Evolutionary conservation across 2,329 filamentous ascomycete genomes (phyloP), one percentile per base, ranked within the genome.

Genomic region (Ceratocystis alfenasii): DNA sequence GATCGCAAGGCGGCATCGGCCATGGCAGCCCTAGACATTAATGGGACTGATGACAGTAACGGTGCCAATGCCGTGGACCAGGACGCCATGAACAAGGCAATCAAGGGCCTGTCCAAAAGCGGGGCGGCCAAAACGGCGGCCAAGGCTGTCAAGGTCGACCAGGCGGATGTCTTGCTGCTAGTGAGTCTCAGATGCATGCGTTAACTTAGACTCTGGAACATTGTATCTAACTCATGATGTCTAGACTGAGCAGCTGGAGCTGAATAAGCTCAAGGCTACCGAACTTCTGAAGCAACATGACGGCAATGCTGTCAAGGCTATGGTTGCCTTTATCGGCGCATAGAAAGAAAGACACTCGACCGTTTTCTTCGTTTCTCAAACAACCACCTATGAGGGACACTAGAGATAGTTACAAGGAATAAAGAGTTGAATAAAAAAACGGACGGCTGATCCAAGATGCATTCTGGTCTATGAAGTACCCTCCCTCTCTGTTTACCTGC

Each of bases 1-100:
- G 87, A 90, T 76, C 85, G 87, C 75, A 90, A 90, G 75, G 87
- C 87, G 59, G 87, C 87, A 50, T 86, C 85, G 5, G 88, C 88
- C 36, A 83, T 91, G 68, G 87, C 86, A 61, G 83, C 81, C 68
- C 84, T 92, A 70, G 87, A 90, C 73, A 74, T 77, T 55, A 74
- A 75, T 46, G 78, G 77, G 67, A 77, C 78, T 65, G 76, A 78
- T 66, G 79, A 81, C 36, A 77, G 79, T 57, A 71, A 73, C 44
- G 72, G 75, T 20, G 72, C 75, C 2, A 81, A 83, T 69, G 78
- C 85, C 69, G 83, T 88, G 70, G 87, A 91, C 73, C 78, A 83
- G 64, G 87, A 87, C 68, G 88, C 88, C 69, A 81, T 88, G 63
- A 84, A 79, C 71, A 85, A 88, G 73, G 88, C 88, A 30, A 87